Evolutionary conservation across 495 filamentous ascomycete genomes (phyloP), one percentile per base, ranked within the genome.

Genomic region (Penicillium chermesinum): DNA sequence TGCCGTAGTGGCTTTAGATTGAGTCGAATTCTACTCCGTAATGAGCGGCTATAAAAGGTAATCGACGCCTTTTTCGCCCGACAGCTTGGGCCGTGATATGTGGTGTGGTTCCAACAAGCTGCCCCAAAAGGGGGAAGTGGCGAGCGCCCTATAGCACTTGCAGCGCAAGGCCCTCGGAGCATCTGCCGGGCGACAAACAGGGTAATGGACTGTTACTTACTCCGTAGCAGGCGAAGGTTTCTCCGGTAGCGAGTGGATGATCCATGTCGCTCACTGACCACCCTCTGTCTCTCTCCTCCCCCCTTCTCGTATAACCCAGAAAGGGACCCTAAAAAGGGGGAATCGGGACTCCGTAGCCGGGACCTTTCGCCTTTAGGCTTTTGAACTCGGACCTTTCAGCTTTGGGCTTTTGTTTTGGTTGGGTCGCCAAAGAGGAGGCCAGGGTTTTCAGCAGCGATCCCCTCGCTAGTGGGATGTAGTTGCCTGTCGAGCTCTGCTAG

Each of bases 161-260:
- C 51, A 42, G 48, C 44, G 42, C 51, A 58, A 44, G 48, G 42
- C 48, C 46, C 49, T n/a, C 45, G 39, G n/a, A 25, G 22, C 44
- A 54, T 53, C 53, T 63, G 57, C 57, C 57, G 54, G 49, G 22
- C 10, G 57, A 57, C 52, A 19, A 58, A 55, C 53, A 48, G 18
- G 59, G 59, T 40, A 60, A 57, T 38, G 15, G 42, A 35, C 41
- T 39, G 14, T 44, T 40, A 33, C 37, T 7, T 5, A 42, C n/a
- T n/a, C n/a, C n/a, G n/a, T n/a, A n/a, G n/a, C n/a, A n/a, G n/a
- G n/a, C n/a, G n/a, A n/a, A n/a, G n/a, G n/a, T n/a, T n/a, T n/a
- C n/a, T n/a, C n/a, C n/a, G n/a, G n/a, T n/a, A n/a, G n/a, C 20
- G 20, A 22, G n/a, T n/a, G 12, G 22, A 1, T 18, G 4, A 13